Conservation (phyloP, 192 early-diverging fungal genomes). For the Chytriomyces sp. region DNA sequence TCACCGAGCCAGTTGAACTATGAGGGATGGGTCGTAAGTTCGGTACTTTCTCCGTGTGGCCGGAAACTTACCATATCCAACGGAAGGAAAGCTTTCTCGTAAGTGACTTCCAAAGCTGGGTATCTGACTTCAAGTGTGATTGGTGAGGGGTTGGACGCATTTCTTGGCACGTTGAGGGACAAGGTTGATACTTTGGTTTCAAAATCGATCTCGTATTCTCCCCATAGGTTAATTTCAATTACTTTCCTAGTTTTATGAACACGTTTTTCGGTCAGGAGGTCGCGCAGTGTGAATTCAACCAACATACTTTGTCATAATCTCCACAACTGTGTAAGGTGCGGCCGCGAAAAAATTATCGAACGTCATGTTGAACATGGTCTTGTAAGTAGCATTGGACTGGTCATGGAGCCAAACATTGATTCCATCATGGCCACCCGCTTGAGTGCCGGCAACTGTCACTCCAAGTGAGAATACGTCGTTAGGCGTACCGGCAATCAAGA, state of each 20-base stretch:
- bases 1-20: conserved; percentile 56
- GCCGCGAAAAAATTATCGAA: conserved; percentile 49
- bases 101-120: conserved; percentile 46
- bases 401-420: conserved; percentile 31
- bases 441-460: conserved; percentile 28
- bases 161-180: conserved; percentile 24
- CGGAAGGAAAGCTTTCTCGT: conserved; percentile 46
- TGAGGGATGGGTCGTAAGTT: no score
- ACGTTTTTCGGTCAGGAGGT: no score
- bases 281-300: no score
- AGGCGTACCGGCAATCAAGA: conserved; percentile 26
- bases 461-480: conserved; percentile 35
- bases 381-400: conserved; percentile 23
- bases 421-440: conserved; percentile 26
- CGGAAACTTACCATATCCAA: conserved; percentile 48
- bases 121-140: conserved; percentile 44
- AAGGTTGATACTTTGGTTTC: conserved; percentile 42
- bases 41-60: background rate
- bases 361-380: conserved; percentile 1
- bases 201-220: conserved; percentile 30
- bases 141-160: conserved; percentile 6
- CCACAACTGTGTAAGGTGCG: conserved; percentile 31
- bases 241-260: conserved; percentile 36
- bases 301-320: conserved; percentile 19
- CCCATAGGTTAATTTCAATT: conserved; percentile 33